phyloP scores from a whole-genome alignment of 441 rosid genomes.

The Capsella rubella region DNA sequence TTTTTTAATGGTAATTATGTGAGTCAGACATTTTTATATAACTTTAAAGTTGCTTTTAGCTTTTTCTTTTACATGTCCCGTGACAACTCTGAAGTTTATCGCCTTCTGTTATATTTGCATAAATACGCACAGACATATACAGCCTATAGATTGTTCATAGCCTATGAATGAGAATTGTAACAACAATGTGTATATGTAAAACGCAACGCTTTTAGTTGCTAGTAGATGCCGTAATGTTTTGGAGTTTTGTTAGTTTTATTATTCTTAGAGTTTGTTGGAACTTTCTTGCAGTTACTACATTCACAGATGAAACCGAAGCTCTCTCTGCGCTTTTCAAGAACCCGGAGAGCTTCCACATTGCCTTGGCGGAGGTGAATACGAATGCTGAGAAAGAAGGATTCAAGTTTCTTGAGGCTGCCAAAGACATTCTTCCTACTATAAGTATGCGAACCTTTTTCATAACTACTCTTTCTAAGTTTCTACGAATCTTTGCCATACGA shows the following conservation, averaged over 20 bases:
- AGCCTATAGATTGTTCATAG: conserved; percentile 5
- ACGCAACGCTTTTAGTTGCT: conserved; percentile 17
- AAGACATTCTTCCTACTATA: conserved; percentile 87
- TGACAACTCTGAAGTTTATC: conserved; percentile 20
- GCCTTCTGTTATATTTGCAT: background rate
- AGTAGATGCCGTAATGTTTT: conserved; percentile 24
- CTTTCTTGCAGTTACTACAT: conserved; percentile 68
- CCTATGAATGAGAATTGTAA: conserved; percentile 8
- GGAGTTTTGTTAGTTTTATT: conserved; percentile 24
- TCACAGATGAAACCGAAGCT: conserved; percentile 81
- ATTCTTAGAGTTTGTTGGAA: conserved; percentile 14
- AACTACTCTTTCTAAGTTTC: background rate
- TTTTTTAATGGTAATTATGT: conserved; percentile 17
- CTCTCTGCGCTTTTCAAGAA: conserved; percentile 61
- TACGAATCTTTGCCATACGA: background rate
- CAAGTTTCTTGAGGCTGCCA: conserved; percentile 84
- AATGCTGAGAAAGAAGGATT: conserved; percentile 56
- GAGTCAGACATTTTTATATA: conserved; percentile 12
- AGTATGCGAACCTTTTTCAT: conserved; percentile 46
- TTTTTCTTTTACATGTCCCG: conserved; percentile 23
- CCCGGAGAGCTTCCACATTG: conserved; percentile 82
- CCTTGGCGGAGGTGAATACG: conserved; percentile 80
- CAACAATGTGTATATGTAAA: background rate
- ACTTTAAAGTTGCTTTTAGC: conserved; percentile 20
- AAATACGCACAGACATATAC: conserved; percentile 12